Percentiles rank a stretch among this genome's conserved stretches.
Evolutionary conservation across 1,284 basidiomycete genomes (phyloP).

Genomic region (Rhizoctonia solani): DNA sequence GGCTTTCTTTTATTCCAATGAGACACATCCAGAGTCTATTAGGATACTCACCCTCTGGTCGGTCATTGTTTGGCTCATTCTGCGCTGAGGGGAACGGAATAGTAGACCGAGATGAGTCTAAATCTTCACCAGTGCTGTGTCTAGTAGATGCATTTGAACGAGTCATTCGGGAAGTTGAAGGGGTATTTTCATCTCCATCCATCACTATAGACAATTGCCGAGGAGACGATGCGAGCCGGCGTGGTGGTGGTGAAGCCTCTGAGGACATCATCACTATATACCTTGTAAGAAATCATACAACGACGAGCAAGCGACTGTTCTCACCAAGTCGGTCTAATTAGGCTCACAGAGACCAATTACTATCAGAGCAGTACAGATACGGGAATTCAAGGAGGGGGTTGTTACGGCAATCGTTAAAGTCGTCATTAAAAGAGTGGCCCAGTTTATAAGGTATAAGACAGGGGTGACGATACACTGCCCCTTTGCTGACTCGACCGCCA

Average conservation of each 20-base stretch:
- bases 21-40: neutral
- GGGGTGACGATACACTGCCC: neutral
- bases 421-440: slow-evolving; percentile 16
- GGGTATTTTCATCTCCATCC: slow-evolving; percentile 3
- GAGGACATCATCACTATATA: neutral
- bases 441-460: slow-evolving; percentile 3
- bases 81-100: slow-evolving; percentile 13
- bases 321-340: neutral
- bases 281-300: neutral
- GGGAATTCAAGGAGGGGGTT: neutral
- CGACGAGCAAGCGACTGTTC: neutral
- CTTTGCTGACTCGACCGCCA: neutral
- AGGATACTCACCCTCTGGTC: neutral
- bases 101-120: slow-evolving; percentile 20
- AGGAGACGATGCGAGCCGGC: slow-evolving; percentile 5
- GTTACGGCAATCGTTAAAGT: slow-evolving; percentile 24
- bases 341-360: neutral
- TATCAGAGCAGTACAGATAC: neutral
- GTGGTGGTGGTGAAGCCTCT: neutral
- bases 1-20: neutral
- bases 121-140: neutral
- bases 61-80: neutral
- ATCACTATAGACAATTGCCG: slow-evolving; percentile 17
- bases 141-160: neutral
- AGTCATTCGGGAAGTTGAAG: neutral